Percentiles rank a stretch among this genome's conserved stretches.
Evolutionary conservation across 257 asterid species (phyloP).

Genomic region (Scutellaria baicalensis): DNA sequence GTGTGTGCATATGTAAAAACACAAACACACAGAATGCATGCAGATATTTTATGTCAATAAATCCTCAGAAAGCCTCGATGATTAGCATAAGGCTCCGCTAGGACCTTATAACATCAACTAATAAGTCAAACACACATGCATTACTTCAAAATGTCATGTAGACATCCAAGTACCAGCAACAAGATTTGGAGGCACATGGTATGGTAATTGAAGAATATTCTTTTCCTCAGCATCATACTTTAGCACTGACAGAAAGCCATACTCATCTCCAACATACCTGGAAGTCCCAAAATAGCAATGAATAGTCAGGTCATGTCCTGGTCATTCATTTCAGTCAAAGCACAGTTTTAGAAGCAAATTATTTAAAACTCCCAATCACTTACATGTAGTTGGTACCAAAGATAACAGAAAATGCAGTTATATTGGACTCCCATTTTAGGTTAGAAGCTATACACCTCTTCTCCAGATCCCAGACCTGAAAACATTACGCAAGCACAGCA

Average conservation of each 20-base stretch:
- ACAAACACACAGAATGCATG: neutral
- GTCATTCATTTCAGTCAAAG: slow-evolving; percentile 8
- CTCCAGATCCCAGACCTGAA: slow-evolving; percentile 94
- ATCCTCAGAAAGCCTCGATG: neutral
- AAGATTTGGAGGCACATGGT: slow-evolving; percentile 77
- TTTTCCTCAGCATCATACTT: slow-evolving; percentile 69
- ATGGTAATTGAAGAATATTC: slow-evolving; percentile 53
- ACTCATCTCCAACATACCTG: slow-evolving; percentile 92
- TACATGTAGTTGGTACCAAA: slow-evolving; percentile 85
- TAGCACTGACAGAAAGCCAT: slow-evolving; percentile 77
- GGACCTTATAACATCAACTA: slow-evolving; percentile 1
- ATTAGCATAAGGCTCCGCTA: slow-evolving; percentile 6
- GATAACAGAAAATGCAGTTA: slow-evolving; percentile 79
- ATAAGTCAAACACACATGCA: slow-evolving; percentile 5
- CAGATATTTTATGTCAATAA: neutral
- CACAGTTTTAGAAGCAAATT: slow-evolving; percentile 1
- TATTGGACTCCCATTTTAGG: slow-evolving; percentile 86
- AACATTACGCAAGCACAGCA: slow-evolving; percentile 1
- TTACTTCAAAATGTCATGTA: slow-evolving; percentile 12
- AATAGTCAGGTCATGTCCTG: slow-evolving; percentile 12
- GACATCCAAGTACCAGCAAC: slow-evolving; percentile 60
- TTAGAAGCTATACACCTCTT: slow-evolving; percentile 57
- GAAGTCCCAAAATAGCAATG: slow-evolving; percentile 17
- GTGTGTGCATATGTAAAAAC: neutral
- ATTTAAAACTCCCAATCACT: slow-evolving; percentile 19